A percentile compares a stretch with the other conserved stretches of the same genome.
phyloP scores from a whole-genome alignment of 2,329 filamentous ascomycete genomes.

The Aspergillus sp. region DNA sequence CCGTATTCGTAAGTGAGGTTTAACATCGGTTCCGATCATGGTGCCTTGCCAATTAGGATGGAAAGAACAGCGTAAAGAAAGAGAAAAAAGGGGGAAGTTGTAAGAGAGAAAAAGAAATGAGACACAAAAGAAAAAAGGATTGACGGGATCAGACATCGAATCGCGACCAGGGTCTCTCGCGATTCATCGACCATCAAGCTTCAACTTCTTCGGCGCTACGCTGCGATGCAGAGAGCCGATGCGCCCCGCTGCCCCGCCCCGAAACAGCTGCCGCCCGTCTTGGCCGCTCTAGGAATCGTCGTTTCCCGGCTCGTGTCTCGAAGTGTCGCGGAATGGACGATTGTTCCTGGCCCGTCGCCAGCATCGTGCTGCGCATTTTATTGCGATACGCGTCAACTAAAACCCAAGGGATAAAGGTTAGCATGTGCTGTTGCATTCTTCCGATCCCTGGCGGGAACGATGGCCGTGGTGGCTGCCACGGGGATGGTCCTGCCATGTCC shows the following conservation, averaged over 20 bases:
- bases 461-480: neutral
- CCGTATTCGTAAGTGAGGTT: conserved; percentile 6
- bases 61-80: conserved; percentile 1
- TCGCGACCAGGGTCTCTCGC: neutral
- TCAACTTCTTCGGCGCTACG: conserved; percentile 41
- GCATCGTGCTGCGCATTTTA: conserved; percentile 81
- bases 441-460: conserved; percentile 1
- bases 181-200: conserved; percentile 13
- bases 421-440: conserved; percentile 7
- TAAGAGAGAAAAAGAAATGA: too few species aligned
- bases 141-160: too few species aligned
- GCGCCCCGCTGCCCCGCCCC: conserved; percentile 18
- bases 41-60: neutral
- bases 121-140: neutral
- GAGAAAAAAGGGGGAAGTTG: neutral
- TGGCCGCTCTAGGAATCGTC: conserved; percentile 62
- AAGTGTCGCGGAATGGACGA: conserved; percentile 76
- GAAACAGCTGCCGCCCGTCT: conserved; percentile 17
- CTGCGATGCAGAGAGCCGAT: conserved; percentile 28
- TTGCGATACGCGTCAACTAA: conserved; percentile 91
- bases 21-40: neutral
- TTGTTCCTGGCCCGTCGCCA: conserved; percentile 74
- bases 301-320: conserved; percentile 84
- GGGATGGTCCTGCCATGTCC: conserved; percentile 1
- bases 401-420: conserved; percentile 6